A percentile compares a stretch with the other conserved stretches of the same genome.
These are phyloP conservation scores for Phytophthora cactorum DNA, from an alignment of 352 stramenopile species.

Conservation along the genomic window DNA sequence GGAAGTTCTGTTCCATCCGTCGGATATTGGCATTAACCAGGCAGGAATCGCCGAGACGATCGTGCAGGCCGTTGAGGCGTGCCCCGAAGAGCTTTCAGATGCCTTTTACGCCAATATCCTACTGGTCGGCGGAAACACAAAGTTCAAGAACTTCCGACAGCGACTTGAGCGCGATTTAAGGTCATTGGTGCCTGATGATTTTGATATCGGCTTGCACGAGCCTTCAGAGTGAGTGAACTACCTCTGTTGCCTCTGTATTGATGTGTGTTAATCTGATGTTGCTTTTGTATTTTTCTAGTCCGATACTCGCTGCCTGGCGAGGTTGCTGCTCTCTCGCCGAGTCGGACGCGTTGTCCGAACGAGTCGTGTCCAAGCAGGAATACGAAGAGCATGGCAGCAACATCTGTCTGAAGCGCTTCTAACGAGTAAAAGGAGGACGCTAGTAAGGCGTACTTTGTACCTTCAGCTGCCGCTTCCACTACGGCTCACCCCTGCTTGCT, in stretches of 20 bases:
- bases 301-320: slow-evolving; percentile 61
- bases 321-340: slow-evolving; percentile 58
- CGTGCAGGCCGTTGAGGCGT: slow-evolving; percentile 83
- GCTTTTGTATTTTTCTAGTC: slow-evolving; percentile 37
- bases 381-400: slow-evolving; percentile 83
- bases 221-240: slow-evolving; percentile 58
- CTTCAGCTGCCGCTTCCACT: too few species aligned
- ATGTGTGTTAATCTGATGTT: slow-evolving; percentile 1
- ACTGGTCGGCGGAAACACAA: slow-evolving; percentile 88
- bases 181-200: slow-evolving; percentile 61
- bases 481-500: too few species aligned
- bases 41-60: slow-evolving; percentile 87
- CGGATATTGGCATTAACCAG: slow-evolving; percentile 91
- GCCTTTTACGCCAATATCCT: slow-evolving; percentile 89
- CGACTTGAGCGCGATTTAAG: slow-evolving; percentile 73
- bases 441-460: too few species aligned
- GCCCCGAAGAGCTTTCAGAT: slow-evolving; percentile 68
- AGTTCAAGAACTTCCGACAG: slow-evolving; percentile 84
- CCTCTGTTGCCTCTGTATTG: not conserved
- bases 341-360: slow-evolving; percentile 30
- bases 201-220: slow-evolving; percentile 44
- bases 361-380: slow-evolving; percentile 69
- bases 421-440: slow-evolving; percentile 7
- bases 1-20: slow-evolving; percentile 93
- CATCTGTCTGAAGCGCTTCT: slow-evolving; percentile 55